A percentile compares a stretch with the other conserved stretches of the same genome.
phyloP scores from a whole-genome alignment of 73 alveolate species.

The Blepharisma stoltei region DNA sequence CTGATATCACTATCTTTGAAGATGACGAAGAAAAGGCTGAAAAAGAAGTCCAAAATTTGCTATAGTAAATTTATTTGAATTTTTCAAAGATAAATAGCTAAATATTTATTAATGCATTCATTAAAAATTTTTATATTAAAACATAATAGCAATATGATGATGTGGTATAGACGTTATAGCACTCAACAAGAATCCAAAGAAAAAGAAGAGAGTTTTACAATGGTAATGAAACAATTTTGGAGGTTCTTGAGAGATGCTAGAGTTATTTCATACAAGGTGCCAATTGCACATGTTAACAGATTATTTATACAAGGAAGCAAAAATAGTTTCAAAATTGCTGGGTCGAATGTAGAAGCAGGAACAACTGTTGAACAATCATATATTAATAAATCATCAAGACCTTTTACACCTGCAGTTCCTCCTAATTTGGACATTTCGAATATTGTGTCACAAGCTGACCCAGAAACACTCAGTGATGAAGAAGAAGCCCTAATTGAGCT shows the following conservation, averaged over 20 bases:
- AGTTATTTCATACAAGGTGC: slow-evolving; percentile 71
- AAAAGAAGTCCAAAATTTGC: slow-evolving; percentile 81
- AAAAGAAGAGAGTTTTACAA: slow-evolving; percentile 60
- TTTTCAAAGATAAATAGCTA: too few relatives aligned
- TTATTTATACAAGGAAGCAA: slow-evolving; percentile 79
- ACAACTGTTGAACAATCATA: slow-evolving; percentile 6
- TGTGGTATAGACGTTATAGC: slow-evolving; percentile 79
- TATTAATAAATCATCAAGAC: background rate
- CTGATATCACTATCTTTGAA: slow-evolving; percentile 85
- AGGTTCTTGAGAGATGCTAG: slow-evolving; percentile 87
- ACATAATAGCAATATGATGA: slow-evolving; percentile 78
- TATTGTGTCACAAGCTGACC: background rate
- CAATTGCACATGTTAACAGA: slow-evolving; percentile 84
- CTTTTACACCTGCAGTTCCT: background rate
- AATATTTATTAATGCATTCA: too few relatives aligned
- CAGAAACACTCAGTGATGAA: slow-evolving; percentile 27
- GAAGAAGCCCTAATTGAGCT: slow-evolving; percentile 31
- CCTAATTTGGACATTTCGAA: slow-evolving; percentile 23
- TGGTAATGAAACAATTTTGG: slow-evolving; percentile 84
- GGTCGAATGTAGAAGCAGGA: slow-evolving; percentile 27
- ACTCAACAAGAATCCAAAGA: slow-evolving; percentile 46
- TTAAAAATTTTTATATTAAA: too few relatives aligned
- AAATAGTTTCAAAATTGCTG: slow-evolving; percentile 52
- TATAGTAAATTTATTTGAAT: too few relatives aligned
- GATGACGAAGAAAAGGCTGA: slow-evolving; percentile 68